Evolutionary conservation across 148 eudicot species (phyloP), one percentile per base, ranked within the genome.

Genomic region (Cornus florida): DNA sequence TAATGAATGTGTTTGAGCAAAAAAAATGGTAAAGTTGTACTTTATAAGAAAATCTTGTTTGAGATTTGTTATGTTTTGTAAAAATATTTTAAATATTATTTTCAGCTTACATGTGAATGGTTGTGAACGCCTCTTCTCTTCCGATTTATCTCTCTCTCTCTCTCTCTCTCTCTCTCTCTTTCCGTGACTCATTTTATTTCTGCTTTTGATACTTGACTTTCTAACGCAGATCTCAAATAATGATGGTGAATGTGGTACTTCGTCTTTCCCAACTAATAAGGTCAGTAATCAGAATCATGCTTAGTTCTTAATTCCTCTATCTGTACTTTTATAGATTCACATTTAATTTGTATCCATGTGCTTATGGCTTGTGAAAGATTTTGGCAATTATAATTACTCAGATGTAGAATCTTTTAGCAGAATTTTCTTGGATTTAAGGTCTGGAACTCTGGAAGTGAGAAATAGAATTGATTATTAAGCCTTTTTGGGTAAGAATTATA

Each of bases 251-350:
- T 53, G 32, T 2, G 84, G 77, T 69, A 80, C 84, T 43, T 73
- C 84, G 23, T 81, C 92, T 67, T 79, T 86, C 73, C 83, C 82
- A 43, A 59, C 81, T 19, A 72, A 72, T 85, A 90, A 86, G 79
- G 84, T 75, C 56, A 79, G 87, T 7, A 39, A 39, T 79, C 57
- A 53, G 50, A 65, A 35, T 59, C 35, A 53, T 71, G 14, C 17
- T 20, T 70, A 43, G 5, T 20, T 5, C 0, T 6, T 69, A 46
- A 46, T 46, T 43, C 48, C 8, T 43, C 48, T 43, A 43, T 43
- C 10, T 43, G 48, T 43, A 43, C 48, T 43, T 43, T 2, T 6
- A 43, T 43, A 43, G 48, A 6, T 43, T 3, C 48, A 43, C 48
- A 43, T 4, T 43, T 43, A 43, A 3, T 71, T 71, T 22, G 66